These are phyloP conservation scores for Jacaranda copaia DNA, from an alignment of 257 asterid genomes.

Conservation along the genomic window DNA sequence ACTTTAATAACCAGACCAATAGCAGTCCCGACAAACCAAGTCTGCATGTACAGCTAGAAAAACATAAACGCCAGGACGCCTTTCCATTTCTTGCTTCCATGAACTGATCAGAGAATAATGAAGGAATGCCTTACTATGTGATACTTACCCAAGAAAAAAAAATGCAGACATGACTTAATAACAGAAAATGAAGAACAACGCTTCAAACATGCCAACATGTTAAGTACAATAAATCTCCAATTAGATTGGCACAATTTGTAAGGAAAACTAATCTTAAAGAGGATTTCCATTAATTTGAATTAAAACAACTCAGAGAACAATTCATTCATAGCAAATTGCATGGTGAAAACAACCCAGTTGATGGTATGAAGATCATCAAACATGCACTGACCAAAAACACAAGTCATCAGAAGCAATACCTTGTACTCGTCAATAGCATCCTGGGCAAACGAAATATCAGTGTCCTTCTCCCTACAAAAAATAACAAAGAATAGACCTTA, in stretches of 20 bases:
- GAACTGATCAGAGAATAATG: too few relatives aligned
- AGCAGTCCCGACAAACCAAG: conserved; percentile 15
- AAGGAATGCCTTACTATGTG: too few relatives aligned
- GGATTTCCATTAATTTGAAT: background rate
- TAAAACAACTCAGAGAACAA: conserved; percentile 7
- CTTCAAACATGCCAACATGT: background rate
- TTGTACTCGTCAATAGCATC: conserved; percentile 96
- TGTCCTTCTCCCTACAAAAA: conserved; percentile 89
- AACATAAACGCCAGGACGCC: background rate
- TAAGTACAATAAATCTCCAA: background rate
- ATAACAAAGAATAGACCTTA: conserved; percentile 31
- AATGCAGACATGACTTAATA: too few relatives aligned
- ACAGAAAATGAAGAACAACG: too few relatives aligned
- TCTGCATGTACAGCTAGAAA: background rate
- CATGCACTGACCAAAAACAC: conserved; percentile 24
- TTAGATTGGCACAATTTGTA: conserved; percentile 4
- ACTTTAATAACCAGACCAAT: background rate
- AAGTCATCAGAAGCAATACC: conserved; percentile 53
- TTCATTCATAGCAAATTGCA: background rate
- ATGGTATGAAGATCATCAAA: conserved; percentile 30
- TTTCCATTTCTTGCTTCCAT: too few relatives aligned
- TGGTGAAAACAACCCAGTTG: conserved; percentile 24
- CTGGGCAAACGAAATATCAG: conserved; percentile 87
- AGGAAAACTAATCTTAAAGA: conserved; percentile 12
- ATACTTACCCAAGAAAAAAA: too few relatives aligned